A percentile compares a stretch with the other conserved stretches of the same genome.
Evolutionary conservation across 371 early-diverging fungal species (phyloP).

Genomic region (Fennellomyces sp.): DNA sequence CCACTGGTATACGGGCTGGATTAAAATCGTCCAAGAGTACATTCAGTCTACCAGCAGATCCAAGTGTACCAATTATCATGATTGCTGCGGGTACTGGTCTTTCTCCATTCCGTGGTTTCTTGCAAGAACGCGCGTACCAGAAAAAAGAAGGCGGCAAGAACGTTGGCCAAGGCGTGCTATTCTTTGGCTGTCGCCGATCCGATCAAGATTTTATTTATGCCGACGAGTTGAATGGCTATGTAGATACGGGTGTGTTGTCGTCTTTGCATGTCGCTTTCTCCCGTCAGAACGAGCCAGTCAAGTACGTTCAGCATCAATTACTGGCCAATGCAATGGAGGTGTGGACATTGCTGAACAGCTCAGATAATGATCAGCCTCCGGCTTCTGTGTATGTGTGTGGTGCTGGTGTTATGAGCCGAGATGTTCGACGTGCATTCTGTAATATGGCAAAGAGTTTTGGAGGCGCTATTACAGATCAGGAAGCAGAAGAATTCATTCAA

Average conservation of each 20-base stretch:
- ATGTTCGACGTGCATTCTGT: slow-evolving; percentile 44
- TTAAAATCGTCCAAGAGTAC: slow-evolving; percentile 48
- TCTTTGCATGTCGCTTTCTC: slow-evolving; percentile 77
- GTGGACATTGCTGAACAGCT: slow-evolving; percentile 28
- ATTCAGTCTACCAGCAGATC: slow-evolving; percentile 42
- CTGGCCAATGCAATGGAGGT: slow-evolving; percentile 33
- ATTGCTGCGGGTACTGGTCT: slow-evolving; percentile 82
- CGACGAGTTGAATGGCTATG: slow-evolving; percentile 62
- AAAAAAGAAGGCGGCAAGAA: slow-evolving; percentile 19
- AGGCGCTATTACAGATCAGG: slow-evolving; percentile 17
- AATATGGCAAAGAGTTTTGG: slow-evolving; percentile 41
- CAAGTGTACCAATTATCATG: slow-evolving; percentile 54
- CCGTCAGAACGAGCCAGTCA: slow-evolving; percentile 22
- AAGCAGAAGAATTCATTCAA: slow-evolving; percentile 26
- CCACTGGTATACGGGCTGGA: slow-evolving; percentile 23
- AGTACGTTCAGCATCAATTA: slow-evolving; percentile 49
- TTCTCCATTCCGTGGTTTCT: slow-evolving; percentile 87
- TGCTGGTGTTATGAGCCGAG: slow-evolving; percentile 44
- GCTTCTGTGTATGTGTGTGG: slow-evolving; percentile 48
- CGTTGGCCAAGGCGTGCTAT: slow-evolving; percentile 47
- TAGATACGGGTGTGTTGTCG: slow-evolving; percentile 45
- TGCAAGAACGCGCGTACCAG: slow-evolving; percentile 48
- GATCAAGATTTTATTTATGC: slow-evolving; percentile 76
- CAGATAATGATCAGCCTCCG: neutral
- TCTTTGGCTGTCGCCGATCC: slow-evolving; percentile 83